A percentile compares a stretch with the other conserved stretches of the same genome.
Conservation (phyloP, 2,329 filamentous ascomycete genomes). For the Xylaria sp. region DNA sequence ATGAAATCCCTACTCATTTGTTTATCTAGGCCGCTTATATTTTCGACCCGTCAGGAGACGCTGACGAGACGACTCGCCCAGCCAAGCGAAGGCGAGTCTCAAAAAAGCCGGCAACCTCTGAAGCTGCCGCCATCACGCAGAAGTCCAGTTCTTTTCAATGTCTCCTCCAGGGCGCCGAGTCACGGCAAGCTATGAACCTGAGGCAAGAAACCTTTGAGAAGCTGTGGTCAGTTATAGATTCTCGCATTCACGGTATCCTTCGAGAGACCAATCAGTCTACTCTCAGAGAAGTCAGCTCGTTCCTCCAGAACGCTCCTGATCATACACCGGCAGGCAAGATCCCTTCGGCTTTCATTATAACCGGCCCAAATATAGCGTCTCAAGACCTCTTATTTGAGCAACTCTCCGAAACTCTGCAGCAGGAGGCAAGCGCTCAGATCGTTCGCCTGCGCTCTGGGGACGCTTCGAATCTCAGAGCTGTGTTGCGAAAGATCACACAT, state of each 20-base stretch:
- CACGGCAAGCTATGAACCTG: slow-evolving; percentile 58
- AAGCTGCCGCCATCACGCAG: slow-evolving; percentile 27
- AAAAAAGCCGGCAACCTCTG: slow-evolving; percentile 50
- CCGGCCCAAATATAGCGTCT: slow-evolving; percentile 81
- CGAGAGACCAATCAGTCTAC: slow-evolving; percentile 71
- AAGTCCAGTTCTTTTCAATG: slow-evolving; percentile 56
- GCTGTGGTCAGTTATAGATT: slow-evolving; percentile 73
- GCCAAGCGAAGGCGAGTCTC: slow-evolving; percentile 68
- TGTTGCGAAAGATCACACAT: slow-evolving; percentile 78
- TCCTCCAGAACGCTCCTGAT: slow-evolving; percentile 58
- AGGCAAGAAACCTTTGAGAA: slow-evolving; percentile 70
- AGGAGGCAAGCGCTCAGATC: slow-evolving; percentile 64
- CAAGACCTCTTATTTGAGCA: slow-evolving; percentile 80
- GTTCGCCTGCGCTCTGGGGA: slow-evolving; percentile 76
- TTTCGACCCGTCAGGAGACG: slow-evolving; percentile 63
- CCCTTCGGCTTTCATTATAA: slow-evolving; percentile 77
- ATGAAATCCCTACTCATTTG: slow-evolving; percentile 29
- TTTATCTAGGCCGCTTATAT: slow-evolving; percentile 67
- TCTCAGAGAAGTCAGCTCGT: slow-evolving; percentile 66
- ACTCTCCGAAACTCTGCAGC: slow-evolving; percentile 67
- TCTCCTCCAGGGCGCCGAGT: slow-evolving; percentile 67
- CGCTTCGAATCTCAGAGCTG: slow-evolving; percentile 77
- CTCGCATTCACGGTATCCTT: slow-evolving; percentile 70
- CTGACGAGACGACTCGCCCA: slow-evolving; percentile 54
- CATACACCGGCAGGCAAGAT: slow-evolving; percentile 60